These are phyloP conservation scores for Penicillium antarcticum DNA, from an alignment of 495 filamentous ascomycete genomes.

Conservation along the genomic window DNA sequence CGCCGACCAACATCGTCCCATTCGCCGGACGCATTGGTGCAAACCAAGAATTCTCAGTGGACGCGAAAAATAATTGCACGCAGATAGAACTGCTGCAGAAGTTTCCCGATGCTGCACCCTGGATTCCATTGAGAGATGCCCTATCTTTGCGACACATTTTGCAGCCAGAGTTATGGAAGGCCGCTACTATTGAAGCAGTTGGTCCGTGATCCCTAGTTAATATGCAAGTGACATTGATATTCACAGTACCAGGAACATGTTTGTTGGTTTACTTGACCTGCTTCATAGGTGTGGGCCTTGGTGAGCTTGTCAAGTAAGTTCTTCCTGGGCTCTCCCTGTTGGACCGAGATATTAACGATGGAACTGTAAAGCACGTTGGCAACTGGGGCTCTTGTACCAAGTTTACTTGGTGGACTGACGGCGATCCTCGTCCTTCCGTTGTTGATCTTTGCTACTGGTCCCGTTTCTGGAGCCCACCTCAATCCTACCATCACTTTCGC, in stretches of 20 bases:
- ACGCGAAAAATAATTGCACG: constrained; percentile 20
- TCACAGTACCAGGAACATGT: too few species aligned
- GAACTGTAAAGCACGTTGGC: background rate
- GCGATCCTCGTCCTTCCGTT: constrained; percentile 23
- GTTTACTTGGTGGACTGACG: background rate
- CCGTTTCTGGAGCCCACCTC: constrained; percentile 38
- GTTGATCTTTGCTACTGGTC: constrained; percentile 40
- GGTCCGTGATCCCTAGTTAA: background rate
- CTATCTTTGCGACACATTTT: constrained; percentile 24
- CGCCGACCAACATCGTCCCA: constrained; percentile 4
- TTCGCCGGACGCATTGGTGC: constrained; percentile 42
- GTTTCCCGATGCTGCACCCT: constrained; percentile 32
- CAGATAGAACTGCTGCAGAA: constrained; percentile 20
- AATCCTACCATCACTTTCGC: constrained; percentile 45
- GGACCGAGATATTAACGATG: too few species aligned
- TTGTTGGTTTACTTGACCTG: too few species aligned
- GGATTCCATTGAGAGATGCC: constrained; percentile 21
- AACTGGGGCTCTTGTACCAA: background rate
- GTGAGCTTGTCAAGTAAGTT: too few species aligned
- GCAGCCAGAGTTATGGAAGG: constrained; percentile 30
- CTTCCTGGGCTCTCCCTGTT: too few species aligned
- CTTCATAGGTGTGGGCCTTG: too few species aligned
- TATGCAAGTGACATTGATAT: background rate
- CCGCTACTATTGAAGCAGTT: constrained; percentile 25
- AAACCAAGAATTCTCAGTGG: constrained; percentile 33